These are phyloP conservation scores for Ilex paraguariensis DNA, from an alignment of 305 asterid genomes.

Conservation along the genomic window DNA sequence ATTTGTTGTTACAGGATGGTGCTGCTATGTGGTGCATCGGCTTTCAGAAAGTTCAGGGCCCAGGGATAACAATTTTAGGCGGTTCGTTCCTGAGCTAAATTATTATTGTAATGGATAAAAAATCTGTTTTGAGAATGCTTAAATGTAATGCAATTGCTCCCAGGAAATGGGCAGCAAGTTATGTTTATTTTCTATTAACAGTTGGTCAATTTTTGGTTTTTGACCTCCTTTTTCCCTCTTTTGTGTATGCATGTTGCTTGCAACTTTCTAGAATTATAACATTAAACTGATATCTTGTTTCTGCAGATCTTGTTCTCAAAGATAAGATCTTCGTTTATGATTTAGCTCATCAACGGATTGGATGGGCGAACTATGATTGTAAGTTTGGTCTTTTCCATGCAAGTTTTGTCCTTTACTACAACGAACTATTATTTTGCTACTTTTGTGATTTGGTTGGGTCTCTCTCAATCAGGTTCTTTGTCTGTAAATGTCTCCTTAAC, in stretches of 20 bases:
- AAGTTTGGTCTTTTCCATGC: constrained; percentile 23
- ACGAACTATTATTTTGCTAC: not conserved
- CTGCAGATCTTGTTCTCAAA: constrained; percentile 57
- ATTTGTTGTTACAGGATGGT: constrained; percentile 53
- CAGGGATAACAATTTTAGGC: constrained; percentile 85
- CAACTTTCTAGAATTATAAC: not conserved
- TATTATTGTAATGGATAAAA: not conserved
- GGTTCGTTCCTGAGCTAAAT: constrained; percentile 40
- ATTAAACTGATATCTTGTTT: not conserved
- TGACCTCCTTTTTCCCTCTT: not conserved
- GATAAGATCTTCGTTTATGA: constrained; percentile 83
- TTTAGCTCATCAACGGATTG: constrained; percentile 63
- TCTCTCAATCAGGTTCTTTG: constrained; percentile 53
- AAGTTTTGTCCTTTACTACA: not conserved
- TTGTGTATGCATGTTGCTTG: constrained; percentile 50
- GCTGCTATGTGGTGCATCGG: constrained; percentile 90
- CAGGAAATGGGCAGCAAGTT: no score
- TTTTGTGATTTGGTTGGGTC: constrained; percentile 1
- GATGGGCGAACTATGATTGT: constrained; percentile 91
- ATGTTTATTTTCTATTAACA: no score
- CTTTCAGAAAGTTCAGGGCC: constrained; percentile 53
- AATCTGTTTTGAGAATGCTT: not conserved
- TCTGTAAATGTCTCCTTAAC: constrained; percentile 83
- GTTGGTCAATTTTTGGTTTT: no score
- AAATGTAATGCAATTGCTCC: not conserved